Conservation (phyloP, 140 eudicot genomes). For the Anethum foeniculum region DNA sequence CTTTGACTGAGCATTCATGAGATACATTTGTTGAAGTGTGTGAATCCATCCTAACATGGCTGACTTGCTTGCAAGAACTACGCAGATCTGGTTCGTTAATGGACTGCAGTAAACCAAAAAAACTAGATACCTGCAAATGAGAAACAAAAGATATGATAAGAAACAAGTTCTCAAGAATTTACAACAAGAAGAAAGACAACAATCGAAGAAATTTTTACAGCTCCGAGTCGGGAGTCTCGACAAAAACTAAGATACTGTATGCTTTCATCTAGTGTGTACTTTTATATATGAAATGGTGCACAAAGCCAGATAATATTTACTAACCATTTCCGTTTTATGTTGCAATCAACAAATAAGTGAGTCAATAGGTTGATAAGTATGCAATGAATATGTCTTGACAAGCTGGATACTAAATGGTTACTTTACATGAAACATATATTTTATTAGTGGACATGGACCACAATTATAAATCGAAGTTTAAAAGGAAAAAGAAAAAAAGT, state of each 20-base stretch:
- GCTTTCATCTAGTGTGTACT: neutral
- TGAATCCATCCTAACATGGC: conserved; percentile 29
- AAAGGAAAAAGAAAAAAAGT: neutral
- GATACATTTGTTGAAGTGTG: conserved; percentile 27
- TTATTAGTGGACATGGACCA: neutral
- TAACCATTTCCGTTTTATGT: neutral
- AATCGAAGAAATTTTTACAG: neutral
- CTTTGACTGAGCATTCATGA: conserved; percentile 34
- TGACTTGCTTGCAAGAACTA: conserved; percentile 30
- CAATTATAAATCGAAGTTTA: neutral
- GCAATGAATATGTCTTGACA: neutral
- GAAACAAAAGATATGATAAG: neutral
- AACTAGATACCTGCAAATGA: conserved; percentile 4
- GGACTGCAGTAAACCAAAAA: neutral
- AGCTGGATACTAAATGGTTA: neutral
- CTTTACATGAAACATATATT: neutral
- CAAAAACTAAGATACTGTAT: neutral
- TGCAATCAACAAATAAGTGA: neutral
- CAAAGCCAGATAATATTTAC: neutral
- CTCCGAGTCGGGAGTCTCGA: neutral
- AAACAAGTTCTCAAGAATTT: neutral
- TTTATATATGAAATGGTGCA: neutral
- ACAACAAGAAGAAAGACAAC: neutral
- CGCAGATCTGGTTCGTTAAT: conserved; percentile 16
- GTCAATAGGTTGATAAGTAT: neutral